Evolutionary conservation across 257 asterid species (phyloP).

Genomic region (Paraleonurus japonicus): DNA sequence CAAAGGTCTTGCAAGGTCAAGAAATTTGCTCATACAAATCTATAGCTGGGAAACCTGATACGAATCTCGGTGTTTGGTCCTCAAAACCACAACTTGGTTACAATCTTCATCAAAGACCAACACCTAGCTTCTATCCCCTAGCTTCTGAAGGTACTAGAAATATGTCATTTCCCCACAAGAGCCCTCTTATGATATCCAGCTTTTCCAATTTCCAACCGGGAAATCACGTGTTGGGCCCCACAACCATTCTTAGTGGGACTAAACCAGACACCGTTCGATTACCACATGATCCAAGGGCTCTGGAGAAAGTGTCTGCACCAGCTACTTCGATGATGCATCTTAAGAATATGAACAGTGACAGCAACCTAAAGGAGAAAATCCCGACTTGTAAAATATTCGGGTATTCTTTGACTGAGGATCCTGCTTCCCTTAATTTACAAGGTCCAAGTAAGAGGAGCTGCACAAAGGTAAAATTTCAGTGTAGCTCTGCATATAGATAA

Average conservation of each 20-base stretch:
- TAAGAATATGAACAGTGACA: constrained; percentile 35
- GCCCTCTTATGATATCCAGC: constrained; percentile 51
- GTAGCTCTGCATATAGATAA: not conserved
- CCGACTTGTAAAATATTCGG: constrained; percentile 69
- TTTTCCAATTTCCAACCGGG: constrained; percentile 48
- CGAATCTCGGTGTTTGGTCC: constrained; percentile 48
- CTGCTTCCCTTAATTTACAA: constrained; percentile 46
- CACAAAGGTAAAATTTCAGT: constrained; percentile 56
- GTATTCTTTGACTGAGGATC: constrained; percentile 69
- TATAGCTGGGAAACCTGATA: constrained; percentile 58
- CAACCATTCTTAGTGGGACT: constrained; percentile 44
- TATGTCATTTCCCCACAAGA: constrained; percentile 50
- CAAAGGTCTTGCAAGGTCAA: constrained; percentile 99
- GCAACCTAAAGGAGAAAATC: constrained; percentile 44
- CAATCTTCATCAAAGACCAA: constrained; percentile 42
- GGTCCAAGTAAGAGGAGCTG: constrained; percentile 77
- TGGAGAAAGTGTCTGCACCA: constrained; percentile 44
- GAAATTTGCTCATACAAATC: constrained; percentile 88
- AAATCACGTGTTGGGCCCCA: constrained; percentile 37
- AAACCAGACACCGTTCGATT: constrained; percentile 36
- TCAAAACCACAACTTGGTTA: constrained; percentile 54
- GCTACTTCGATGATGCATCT: constrained; percentile 42
- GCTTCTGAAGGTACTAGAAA: constrained; percentile 87
- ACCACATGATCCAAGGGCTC: constrained; percentile 42
- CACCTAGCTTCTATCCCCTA: constrained; percentile 66